Base-by-base conservation (phyloP, 2,329 filamentous ascomycete genomes). In the Phaeosphaeria sp. region DNA sequence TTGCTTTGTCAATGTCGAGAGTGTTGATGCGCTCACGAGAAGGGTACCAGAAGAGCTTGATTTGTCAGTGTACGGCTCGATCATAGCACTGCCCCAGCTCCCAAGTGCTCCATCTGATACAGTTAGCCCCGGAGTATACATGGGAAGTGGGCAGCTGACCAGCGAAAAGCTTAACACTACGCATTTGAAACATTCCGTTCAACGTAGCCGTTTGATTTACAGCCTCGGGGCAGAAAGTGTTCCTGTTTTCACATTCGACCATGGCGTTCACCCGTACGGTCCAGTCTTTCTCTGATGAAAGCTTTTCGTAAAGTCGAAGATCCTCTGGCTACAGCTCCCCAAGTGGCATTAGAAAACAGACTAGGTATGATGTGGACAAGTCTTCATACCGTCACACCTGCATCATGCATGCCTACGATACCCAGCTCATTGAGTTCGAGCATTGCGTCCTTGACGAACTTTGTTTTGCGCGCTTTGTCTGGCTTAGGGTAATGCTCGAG, bases 41-140 rank as follows among this genome's bases (percentile, higher is more conserved):
- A 91, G 84, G 0, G 87, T 89, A 13, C 89, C 89, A 0, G 82
- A 84, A 0, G 83, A 86, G 56, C 83, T 82, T 1, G 84, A 82
- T 18, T 86, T 85, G 71, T 91, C 89, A 23, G 80, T 80, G 73
- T 91, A 91, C 0, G 89, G 89, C 10, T 89, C 86, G n/a, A 91
- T 80, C 80, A 91, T 82, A 46, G 89, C 89, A 55, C 87, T 89
- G 25, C 89, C 89, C 88, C 89, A 90, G 71, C 85, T 89, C 6
- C 89, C 89, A 1, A 91, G 79, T 2, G 89, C 89, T 21, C 89
- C 89, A 66, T 91, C 88, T 88, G 64, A 6, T 23, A 50, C 52
- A 27, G 57, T 77, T 23, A 69, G 62, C 39, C 33, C 20, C 2
- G 21, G 20, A 3, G n/a, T 15, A 10, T 7, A 9, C 10, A 18